Conservation (phyloP, 495 filamentous ascomycete species). For the Oidiodendron maius region DNA sequence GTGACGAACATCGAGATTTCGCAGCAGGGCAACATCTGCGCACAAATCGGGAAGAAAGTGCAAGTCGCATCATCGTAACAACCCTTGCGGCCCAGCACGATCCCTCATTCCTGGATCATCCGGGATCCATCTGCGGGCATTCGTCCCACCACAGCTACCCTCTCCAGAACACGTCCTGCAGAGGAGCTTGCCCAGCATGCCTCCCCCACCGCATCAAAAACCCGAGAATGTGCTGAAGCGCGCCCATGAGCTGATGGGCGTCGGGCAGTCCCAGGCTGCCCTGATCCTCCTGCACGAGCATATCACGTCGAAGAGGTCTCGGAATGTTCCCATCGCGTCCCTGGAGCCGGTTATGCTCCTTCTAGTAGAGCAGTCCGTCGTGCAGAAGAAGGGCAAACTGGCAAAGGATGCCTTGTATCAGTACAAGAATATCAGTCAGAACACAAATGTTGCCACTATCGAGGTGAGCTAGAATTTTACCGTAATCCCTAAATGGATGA, state of each 20-base stretch:
- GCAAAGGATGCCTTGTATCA: conserved; percentile 98
- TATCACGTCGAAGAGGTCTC: conserved; percentile 94
- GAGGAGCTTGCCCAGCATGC: conserved; percentile 56
- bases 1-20: not conserved
- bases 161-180: not conserved
- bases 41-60: not conserved
- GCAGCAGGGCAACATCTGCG: not conserved
- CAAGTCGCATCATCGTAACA: not conserved
- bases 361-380: conserved; percentile 92
- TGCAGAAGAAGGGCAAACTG: conserved; percentile 92
- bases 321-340: conserved; percentile 94
- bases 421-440: conserved; percentile 99
- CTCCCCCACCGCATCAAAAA: conserved; percentile 91
- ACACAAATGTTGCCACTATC: conserved; percentile 96
- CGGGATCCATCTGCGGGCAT: not conserved
- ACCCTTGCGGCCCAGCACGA: not conserved
- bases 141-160: not conserved
- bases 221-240: conserved; percentile 99
- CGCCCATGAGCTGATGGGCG: conserved; percentile 96
- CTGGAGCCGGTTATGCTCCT: conserved; percentile 98
- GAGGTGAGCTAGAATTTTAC: conserved; percentile 62
- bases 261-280: conserved; percentile 87
- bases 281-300: conserved; percentile 96
- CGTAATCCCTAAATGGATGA: too few relatives aligned
- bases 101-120: not conserved